These are phyloP conservation scores for Cordyceps militaris DNA, from an alignment of 2,329 filamentous ascomycete species.

Conservation along the genomic window DNA sequence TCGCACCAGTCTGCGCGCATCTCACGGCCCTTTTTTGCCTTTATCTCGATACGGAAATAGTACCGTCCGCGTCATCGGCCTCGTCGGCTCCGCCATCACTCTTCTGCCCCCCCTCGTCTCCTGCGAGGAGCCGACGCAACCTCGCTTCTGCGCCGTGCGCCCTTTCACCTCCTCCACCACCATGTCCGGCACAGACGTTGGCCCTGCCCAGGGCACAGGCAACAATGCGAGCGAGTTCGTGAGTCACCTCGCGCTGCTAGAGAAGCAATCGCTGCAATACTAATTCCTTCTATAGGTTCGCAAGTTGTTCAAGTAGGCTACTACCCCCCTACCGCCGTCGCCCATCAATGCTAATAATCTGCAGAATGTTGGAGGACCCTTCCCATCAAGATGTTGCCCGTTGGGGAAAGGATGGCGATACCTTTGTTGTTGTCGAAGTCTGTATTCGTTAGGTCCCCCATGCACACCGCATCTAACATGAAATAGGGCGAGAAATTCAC, in stretches of 20 bases:
- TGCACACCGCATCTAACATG: neutral
- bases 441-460: slow-evolving; percentile 17
- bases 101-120: slow-evolving; percentile 6
- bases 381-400: slow-evolving; percentile 86
- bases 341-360: slow-evolving; percentile 20
- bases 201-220: slow-evolving; percentile 34
- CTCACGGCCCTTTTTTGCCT: neutral
- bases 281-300: slow-evolving; percentile 61
- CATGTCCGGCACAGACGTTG: slow-evolving; percentile 30
- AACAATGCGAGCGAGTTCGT: slow-evolving; percentile 97
- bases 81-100: neutral
- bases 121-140: slow-evolving; percentile 2
- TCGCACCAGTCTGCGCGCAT: neutral
- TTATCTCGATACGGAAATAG: neutral
- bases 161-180: slow-evolving; percentile 1
- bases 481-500: slow-evolving; percentile 96
- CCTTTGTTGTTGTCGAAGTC: slow-evolving; percentile 96
- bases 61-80: neutral
- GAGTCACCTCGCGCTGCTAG: slow-evolving; percentile 35
- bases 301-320: slow-evolving; percentile 88
- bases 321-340: slow-evolving; percentile 13
- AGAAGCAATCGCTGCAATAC: slow-evolving; percentile 12
- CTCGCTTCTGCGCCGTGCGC: neutral
- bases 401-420: slow-evolving; percentile 92
- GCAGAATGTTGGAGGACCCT: slow-evolving; percentile 92